phyloP scores from a whole-genome alignment of 163 green algal genomes.

The Coccomyxa subellipsoidea region DNA sequence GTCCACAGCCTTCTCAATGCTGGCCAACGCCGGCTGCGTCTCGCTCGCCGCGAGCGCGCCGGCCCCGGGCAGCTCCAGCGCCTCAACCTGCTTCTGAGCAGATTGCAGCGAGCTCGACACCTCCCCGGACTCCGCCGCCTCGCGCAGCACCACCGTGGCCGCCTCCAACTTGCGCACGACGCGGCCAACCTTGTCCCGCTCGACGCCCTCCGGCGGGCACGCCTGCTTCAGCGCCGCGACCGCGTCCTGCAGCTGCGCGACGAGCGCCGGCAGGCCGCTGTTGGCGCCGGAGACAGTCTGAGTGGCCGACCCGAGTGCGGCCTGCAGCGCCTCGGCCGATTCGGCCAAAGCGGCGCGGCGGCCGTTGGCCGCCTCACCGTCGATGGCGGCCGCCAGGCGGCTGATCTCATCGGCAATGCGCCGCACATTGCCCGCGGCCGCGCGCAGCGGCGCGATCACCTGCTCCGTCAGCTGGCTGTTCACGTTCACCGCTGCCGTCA shows the following conservation, averaged over 20 bases:
- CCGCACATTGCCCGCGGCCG: background rate
- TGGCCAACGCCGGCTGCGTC: background rate
- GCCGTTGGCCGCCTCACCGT: too few species aligned
- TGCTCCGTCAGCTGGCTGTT: background rate
- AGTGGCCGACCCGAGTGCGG: background rate
- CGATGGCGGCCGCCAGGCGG: background rate
- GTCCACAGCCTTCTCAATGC: background rate
- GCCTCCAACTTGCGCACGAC: background rate
- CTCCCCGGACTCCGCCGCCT: background rate
- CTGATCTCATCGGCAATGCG: background rate
- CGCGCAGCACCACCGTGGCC: background rate
- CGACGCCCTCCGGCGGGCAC: background rate
- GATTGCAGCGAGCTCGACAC: background rate
- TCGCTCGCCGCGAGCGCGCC: background rate
- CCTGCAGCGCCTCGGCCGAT: background rate
- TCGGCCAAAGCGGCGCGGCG: background rate
- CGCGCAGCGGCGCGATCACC: background rate
- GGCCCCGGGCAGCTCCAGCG: background rate
- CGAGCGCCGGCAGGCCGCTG: background rate
- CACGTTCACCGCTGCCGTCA: background rate
- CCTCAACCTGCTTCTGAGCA: background rate
- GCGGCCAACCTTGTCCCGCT: background rate
- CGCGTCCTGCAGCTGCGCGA: background rate
- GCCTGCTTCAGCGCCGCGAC: background rate
- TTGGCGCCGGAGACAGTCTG: background rate